Evolutionary conservation across 2,329 filamentous ascomycete species (phyloP).

Genomic region (Aspergillus felis): DNA sequence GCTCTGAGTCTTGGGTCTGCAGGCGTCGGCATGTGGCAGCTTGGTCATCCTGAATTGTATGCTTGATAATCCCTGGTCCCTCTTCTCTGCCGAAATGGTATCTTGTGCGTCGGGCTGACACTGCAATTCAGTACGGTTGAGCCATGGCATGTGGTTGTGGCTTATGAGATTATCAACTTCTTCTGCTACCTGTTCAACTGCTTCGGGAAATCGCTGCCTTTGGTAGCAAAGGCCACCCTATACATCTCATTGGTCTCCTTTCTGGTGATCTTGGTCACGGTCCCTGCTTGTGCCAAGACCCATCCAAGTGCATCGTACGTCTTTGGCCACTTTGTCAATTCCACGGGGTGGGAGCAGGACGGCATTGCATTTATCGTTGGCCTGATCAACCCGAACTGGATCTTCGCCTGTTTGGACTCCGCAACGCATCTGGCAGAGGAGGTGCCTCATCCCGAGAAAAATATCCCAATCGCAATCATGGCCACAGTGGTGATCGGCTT

Average conservation of each 20-base stretch:
- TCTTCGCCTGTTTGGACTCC: conserved; percentile 49
- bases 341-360: conserved; percentile 45
- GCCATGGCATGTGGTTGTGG: conserved; percentile 39
- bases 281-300: conserved; percentile 45
- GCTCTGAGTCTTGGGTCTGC: conserved; percentile 47
- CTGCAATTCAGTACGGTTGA: conserved; percentile 21
- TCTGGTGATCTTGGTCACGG: conserved; percentile 46
- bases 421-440: conserved; percentile 52
- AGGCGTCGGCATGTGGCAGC: conserved; percentile 49
- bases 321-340: conserved; percentile 51
- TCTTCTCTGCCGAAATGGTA: not conserved
- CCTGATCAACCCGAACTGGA: conserved; percentile 50
- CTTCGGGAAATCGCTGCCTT: conserved; percentile 32
- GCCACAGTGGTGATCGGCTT: conserved; percentile 49
- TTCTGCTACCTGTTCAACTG: conserved; percentile 49
- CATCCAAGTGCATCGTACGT: conserved; percentile 46
- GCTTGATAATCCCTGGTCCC: conserved; percentile 7
- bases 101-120: not conserved
- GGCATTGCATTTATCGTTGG: conserved; percentile 52
- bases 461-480: conserved; percentile 50
- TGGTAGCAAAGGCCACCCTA: conserved; percentile 40
- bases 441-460: conserved; percentile 44
- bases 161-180: conserved; percentile 46
- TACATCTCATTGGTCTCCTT: conserved; percentile 48
- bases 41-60: conserved; percentile 51